Evolutionary conservation across 2,329 filamentous ascomycete species (phyloP).

Genomic region (Fusarium nematophilum): DNA sequence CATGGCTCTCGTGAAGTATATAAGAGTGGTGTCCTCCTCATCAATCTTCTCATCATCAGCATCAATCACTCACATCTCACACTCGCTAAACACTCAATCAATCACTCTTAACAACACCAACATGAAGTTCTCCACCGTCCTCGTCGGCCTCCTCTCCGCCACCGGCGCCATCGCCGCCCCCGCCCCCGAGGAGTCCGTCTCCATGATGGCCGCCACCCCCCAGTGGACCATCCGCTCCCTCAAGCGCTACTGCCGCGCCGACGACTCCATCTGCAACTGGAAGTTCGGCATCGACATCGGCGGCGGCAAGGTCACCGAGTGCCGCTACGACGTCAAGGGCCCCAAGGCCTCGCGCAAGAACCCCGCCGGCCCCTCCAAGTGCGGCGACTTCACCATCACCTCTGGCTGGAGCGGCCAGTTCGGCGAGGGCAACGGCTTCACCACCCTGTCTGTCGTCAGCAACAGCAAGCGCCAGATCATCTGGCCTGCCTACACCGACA

Average conservation of each 20-base stretch:
- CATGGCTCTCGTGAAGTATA: too few species aligned
- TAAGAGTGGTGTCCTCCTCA: slow-evolving; percentile 21
- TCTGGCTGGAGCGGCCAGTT: slow-evolving; percentile 68
- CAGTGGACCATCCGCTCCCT: slow-evolving; percentile 57
- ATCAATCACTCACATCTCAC: slow-evolving; percentile 10
- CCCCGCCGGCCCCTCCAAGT: slow-evolving; percentile 54
- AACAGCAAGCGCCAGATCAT: slow-evolving; percentile 56
- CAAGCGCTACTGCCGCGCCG: slow-evolving; percentile 53
- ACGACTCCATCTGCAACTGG: slow-evolving; percentile 56
- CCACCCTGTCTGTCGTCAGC: slow-evolving; percentile 63
- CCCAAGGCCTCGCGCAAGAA: slow-evolving; percentile 48
- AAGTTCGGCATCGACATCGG: slow-evolving; percentile 58
- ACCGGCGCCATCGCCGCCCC: slow-evolving; percentile 52
- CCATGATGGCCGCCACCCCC: slow-evolving; percentile 54
- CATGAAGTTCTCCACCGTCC: slow-evolving; percentile 58
- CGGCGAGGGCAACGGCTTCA: slow-evolving; percentile 63
- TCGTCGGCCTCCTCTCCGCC: slow-evolving; percentile 51
- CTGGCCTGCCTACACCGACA: slow-evolving; percentile 66
- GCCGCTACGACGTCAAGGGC: slow-evolving; percentile 47
- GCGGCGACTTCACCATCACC: slow-evolving; percentile 63
- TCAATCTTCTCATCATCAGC: slow-evolving; percentile 16
- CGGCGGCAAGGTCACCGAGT: slow-evolving; percentile 49
- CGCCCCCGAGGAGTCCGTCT: slow-evolving; percentile 42
- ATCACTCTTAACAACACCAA: slow-evolving; percentile 13
- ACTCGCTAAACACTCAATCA: slow-evolving; percentile 9